Percentiles rank a stretch among this genome's conserved stretches.
These are phyloP conservation scores for Astraeus odoratus DNA, from an alignment of 768 basidiomycete genomes.

Conservation along the genomic window DNA sequence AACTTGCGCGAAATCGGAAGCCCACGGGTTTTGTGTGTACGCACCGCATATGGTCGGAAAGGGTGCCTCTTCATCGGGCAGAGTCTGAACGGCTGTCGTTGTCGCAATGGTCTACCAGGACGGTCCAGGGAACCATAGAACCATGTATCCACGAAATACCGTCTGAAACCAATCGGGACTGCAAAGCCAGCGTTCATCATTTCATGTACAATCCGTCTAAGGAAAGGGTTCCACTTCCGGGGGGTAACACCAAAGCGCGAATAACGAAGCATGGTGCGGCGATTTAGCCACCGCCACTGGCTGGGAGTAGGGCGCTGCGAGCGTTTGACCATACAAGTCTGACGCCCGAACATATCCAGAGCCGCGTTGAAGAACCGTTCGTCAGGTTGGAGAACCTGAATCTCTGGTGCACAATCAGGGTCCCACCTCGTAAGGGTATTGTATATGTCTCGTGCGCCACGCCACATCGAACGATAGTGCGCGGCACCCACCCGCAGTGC, in stretches of 20 bases:
- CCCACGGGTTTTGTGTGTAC: slow-evolving; percentile 27
- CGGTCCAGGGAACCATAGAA: slow-evolving; percentile 14
- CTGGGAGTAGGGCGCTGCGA: slow-evolving; percentile 11
- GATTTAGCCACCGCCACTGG: slow-evolving; percentile 26
- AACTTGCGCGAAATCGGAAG: slow-evolving; percentile 25
- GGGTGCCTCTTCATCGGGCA: slow-evolving; percentile 10
- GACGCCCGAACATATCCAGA: slow-evolving; percentile 36
- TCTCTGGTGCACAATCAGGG: slow-evolving; percentile 19
- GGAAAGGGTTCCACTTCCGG: slow-evolving; percentile 25
- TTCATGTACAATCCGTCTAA: slow-evolving; percentile 32
- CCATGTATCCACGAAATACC: slow-evolving; percentile 34
- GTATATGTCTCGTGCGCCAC: slow-evolving; percentile 25
- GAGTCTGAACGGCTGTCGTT: slow-evolving; percentile 25
- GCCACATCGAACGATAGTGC: slow-evolving; percentile 33
- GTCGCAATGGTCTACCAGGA: slow-evolving; percentile 4
- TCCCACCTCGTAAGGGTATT: slow-evolving; percentile 16
- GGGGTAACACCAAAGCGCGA: slow-evolving; percentile 20
- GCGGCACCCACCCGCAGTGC: slow-evolving; percentile 24
- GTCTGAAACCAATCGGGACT: slow-evolving; percentile 34
- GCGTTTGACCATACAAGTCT: slow-evolving; percentile 14
- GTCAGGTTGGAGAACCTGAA: slow-evolving; percentile 42
- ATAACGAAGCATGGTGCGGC: slow-evolving; percentile 20
- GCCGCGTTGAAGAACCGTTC: slow-evolving; percentile 65
- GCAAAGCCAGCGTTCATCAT: slow-evolving; percentile 35
- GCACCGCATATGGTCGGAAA: slow-evolving; percentile 20